A percentile compares a stretch with the other conserved stretches of the same genome.
These are phyloP conservation scores for Eragrostis tef DNA, from an alignment of 202 grass and related monocot species.

Conservation along the genomic window DNA sequence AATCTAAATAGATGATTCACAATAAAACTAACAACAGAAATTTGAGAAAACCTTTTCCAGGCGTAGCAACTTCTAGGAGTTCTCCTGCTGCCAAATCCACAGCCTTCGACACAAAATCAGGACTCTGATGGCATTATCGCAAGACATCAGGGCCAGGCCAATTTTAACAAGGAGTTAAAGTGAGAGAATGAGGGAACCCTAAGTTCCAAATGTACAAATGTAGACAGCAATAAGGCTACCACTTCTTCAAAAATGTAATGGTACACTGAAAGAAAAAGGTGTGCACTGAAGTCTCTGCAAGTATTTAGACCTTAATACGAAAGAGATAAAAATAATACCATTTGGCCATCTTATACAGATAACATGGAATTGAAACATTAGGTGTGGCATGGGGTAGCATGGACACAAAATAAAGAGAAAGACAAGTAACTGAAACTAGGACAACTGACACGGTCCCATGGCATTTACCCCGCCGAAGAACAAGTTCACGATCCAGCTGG, in stretches of 20 bases:
- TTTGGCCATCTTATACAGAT: background rate
- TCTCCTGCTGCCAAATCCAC: conserved; percentile 68
- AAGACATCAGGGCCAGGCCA: conserved; percentile 19
- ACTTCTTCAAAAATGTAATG: background rate
- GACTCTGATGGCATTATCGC: conserved; percentile 46
- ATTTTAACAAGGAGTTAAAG: conserved; percentile 23
- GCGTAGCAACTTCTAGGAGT: conserved; percentile 69
- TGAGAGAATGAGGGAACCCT: background rate
- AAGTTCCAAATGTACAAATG: background rate
- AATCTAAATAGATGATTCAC: conserved; percentile 21
- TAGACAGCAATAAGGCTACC: background rate
- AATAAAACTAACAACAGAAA: background rate
- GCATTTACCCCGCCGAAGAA: conserved; percentile 11
- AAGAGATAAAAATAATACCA: background rate
- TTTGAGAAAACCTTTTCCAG: conserved; percentile 62
- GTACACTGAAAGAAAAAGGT: background rate
- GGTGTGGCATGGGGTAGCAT: conserved; percentile 11
- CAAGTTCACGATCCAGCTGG: background rate
- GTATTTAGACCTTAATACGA: background rate
- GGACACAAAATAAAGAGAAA: background rate
- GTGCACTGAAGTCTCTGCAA: background rate
- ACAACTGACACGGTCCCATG: background rate
- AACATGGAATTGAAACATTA: conserved; percentile 13
- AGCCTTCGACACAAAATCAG: conserved; percentile 60
- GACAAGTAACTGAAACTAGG: conserved; percentile 18